These are phyloP conservation scores for Suillus alpinus DNA, from an alignment of 768 basidiomycete species.

Conservation along the genomic window DNA sequence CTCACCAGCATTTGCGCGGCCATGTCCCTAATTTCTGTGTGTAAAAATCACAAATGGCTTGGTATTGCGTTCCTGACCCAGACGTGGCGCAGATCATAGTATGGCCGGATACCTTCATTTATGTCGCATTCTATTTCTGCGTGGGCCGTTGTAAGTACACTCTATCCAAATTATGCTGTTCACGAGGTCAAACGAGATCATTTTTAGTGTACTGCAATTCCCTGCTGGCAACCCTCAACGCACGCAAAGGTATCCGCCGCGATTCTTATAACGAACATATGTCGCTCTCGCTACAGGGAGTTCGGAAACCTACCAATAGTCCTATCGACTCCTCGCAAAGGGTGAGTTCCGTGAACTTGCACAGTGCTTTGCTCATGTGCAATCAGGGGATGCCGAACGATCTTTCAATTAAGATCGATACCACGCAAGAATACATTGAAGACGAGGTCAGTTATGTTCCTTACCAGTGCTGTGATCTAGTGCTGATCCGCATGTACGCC, in stretches of 20 bases:
- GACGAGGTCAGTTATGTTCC: slow-evolving; percentile 30
- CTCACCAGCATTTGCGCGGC: slow-evolving; percentile 44
- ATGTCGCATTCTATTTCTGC: slow-evolving; percentile 55
- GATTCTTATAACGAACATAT: neutral
- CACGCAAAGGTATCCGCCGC: slow-evolving; percentile 42
- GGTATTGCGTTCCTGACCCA: neutral
- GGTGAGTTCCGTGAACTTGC: slow-evolving; percentile 5
- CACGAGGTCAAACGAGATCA: slow-evolving; percentile 2
- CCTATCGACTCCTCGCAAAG: slow-evolving; percentile 4
- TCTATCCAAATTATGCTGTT: neutral
- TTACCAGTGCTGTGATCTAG: neutral
- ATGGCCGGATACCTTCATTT: slow-evolving; percentile 46
- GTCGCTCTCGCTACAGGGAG: slow-evolving; percentile 1
- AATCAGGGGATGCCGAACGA: slow-evolving; percentile 35
- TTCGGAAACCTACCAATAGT: slow-evolving; percentile 2
- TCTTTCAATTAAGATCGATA: slow-evolving; percentile 65
- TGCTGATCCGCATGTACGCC: neutral
- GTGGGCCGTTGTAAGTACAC: slow-evolving; percentile 49
- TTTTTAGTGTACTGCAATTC: slow-evolving; percentile 51
- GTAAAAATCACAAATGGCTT: slow-evolving; percentile 1
- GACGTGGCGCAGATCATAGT: slow-evolving; percentile 37
- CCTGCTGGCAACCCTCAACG: slow-evolving; percentile 51
- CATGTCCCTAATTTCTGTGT: slow-evolving; percentile 48
- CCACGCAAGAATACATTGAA: slow-evolving; percentile 47
- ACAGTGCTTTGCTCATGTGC: neutral